Percentiles rank a stretch among this genome's conserved stretches.
phyloP scores from a whole-genome alignment of 306 rosid genomes.

The Vachellia pachyceras region DNA sequence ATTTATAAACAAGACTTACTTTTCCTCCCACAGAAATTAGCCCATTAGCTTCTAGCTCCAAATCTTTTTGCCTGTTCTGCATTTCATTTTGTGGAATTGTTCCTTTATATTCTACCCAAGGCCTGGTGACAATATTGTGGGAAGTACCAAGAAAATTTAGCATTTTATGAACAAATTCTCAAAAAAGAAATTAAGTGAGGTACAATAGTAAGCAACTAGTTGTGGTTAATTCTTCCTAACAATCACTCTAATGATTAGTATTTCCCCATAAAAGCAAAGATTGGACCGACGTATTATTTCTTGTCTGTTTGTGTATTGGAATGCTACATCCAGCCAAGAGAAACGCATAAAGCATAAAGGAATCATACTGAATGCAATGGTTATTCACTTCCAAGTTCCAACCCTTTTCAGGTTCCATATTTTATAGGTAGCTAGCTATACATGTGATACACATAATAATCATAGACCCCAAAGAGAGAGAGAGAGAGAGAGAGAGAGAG shows the following conservation, averaged over 20 bases:
- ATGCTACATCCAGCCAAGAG: neutral
- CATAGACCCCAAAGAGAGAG: neutral
- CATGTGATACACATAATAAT: slow-evolving; percentile 12
- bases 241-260: slow-evolving; percentile 20
- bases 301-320: slow-evolving; percentile 8
- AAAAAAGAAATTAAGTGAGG: neutral
- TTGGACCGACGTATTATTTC: slow-evolving; percentile 1
- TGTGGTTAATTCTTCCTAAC: slow-evolving; percentile 12
- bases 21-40: slow-evolving; percentile 65
- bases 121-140: slow-evolving; percentile 54
- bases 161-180: slow-evolving; percentile 12
- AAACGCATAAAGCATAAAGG: neutral
- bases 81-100: slow-evolving; percentile 59
- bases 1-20: slow-evolving; percentile 53
- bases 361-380: neutral
- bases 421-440: neutral
- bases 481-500: neutral
- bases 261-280: slow-evolving; percentile 8
- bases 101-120: slow-evolving; percentile 81
- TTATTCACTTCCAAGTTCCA: slow-evolving; percentile 11
- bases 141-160: slow-evolving; percentile 26
- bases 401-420: neutral
- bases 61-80: slow-evolving; percentile 61
- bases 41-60: slow-evolving; percentile 67
- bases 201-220: slow-evolving; percentile 23